Evolutionary conservation across 495 filamentous ascomycete species (phyloP), one percentile per base, ranked within the genome.

Genomic region (Hypomontagnella submonticulosa): DNA sequence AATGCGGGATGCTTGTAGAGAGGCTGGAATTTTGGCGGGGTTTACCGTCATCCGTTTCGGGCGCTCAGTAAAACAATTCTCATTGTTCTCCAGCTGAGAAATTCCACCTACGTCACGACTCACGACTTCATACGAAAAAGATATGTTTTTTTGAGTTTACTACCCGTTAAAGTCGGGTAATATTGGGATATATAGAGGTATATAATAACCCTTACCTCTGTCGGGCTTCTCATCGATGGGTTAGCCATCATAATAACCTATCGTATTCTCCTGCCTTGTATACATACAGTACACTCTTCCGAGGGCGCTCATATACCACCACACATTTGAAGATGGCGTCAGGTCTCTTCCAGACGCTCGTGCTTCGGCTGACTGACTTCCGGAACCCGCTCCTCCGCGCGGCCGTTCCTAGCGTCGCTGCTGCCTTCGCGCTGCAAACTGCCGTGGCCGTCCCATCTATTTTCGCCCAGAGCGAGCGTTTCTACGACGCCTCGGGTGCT

Each of bases 401-500:
- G 16, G 77, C 88, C 4, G 75, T 88, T 19, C 88, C 87, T 10
- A 78, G 80, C 61, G 77, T 89, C 19, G 79, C 78, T 16, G 79
- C 86, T 15, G 85, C 82, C 23, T 87, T 82, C 52, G 80, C 79
- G 2, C 75, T 87, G 46, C 84, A 87, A 75, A 69, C 79, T 20
- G 82, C 77, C 48, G 81, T 82, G 30, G 88, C 84, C 5, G 63
- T 88, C 6, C 87, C 87, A 4, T 87, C 86, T 3, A 85, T 88
- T 40, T 52, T 78, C 61, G 72, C 76, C 40, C 81, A 84, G 66
- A 81, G 82, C 10, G 86, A 89, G 53, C 81, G 82, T 43, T 89
- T 87, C 77, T 90, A 86, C 71, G 88, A 90, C 66, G 76, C 85
- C 52, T 88, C 85, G 1, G 87, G 87, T 61, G 83, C 82, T 2